These are phyloP conservation scores for Hymenoscyphus albidus DNA, from an alignment of 2,329 filamentous ascomycete genomes.

Conservation along the genomic window DNA sequence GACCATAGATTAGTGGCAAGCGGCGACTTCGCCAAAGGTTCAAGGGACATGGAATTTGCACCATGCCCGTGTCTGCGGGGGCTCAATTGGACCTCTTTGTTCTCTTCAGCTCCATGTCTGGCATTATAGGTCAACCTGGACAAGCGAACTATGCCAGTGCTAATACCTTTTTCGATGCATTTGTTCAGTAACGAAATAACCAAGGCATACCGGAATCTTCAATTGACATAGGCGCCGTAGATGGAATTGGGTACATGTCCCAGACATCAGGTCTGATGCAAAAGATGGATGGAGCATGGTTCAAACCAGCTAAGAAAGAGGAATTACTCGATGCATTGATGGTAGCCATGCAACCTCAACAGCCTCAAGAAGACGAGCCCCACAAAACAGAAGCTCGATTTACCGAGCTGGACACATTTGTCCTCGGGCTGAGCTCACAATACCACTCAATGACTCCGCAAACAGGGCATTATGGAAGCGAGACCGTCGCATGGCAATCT, in stretches of 20 bases:
- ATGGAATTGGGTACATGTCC: conserved; percentile 8
- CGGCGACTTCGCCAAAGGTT: conserved; percentile 6
- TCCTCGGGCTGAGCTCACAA: not conserved
- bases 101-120: conserved; percentile 10
- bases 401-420: not conserved
- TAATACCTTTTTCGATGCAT: conserved; percentile 13
- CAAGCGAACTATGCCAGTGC: conserved; percentile 11
- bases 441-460: conserved; percentile 10
- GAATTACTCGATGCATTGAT: conserved; percentile 1
- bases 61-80: not conserved
- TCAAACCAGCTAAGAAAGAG: not conserved
- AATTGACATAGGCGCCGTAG: conserved; percentile 15
- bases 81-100: conserved; percentile 3
- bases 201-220: conserved; percentile 9
- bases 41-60: conserved; percentile 14
- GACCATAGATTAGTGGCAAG: conserved; percentile 10
- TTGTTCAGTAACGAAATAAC: conserved; percentile 7
- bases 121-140: conserved; percentile 6
- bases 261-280: not conserved
- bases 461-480: conserved; percentile 15
- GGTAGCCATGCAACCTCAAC: not conserved
- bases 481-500: conserved; percentile 16
- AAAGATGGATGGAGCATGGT: conserved; percentile 3
- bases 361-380: not conserved
- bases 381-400: not conserved